Evolutionary conservation across 768 basidiomycete genomes (phyloP).

Genomic region (Lactarius vividus): DNA sequence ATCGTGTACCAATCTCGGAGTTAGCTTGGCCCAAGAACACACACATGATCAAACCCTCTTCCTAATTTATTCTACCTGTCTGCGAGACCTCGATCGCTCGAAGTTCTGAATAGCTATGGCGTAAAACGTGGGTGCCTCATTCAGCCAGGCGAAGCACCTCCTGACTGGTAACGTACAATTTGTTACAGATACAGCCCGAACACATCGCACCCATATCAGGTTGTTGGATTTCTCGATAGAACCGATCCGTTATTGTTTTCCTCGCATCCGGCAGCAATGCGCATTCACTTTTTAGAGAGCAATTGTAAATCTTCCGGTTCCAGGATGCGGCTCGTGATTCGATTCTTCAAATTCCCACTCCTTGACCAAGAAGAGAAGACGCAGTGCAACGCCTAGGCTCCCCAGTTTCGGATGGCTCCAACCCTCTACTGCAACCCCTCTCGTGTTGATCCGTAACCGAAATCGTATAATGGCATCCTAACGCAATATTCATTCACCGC

Average conservation of each 20-base stretch:
- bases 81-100: neutral
- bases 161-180: neutral
- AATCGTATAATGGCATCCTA: constrained; percentile 14
- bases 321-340: neutral
- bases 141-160: neutral
- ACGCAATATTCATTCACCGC: neutral
- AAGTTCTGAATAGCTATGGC: neutral
- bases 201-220: too few species aligned
- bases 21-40: constrained; percentile 6
- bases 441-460: neutral
- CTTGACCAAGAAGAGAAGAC: neutral
- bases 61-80: neutral
- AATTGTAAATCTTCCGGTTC: neutral
- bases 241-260: neutral
- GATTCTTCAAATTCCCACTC: neutral
- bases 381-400: neutral
- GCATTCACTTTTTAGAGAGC: neutral
- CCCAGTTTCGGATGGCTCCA: neutral
- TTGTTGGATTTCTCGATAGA: neutral
- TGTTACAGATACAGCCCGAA: neutral
- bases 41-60: neutral
- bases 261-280: neutral
- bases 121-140: neutral
- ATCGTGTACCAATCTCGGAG: constrained; percentile 10
- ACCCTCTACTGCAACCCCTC: neutral